phyloP scores from a whole-genome alignment of 2,329 filamentous ascomycete genomes.

The Fonsecaea erecta region DNA sequence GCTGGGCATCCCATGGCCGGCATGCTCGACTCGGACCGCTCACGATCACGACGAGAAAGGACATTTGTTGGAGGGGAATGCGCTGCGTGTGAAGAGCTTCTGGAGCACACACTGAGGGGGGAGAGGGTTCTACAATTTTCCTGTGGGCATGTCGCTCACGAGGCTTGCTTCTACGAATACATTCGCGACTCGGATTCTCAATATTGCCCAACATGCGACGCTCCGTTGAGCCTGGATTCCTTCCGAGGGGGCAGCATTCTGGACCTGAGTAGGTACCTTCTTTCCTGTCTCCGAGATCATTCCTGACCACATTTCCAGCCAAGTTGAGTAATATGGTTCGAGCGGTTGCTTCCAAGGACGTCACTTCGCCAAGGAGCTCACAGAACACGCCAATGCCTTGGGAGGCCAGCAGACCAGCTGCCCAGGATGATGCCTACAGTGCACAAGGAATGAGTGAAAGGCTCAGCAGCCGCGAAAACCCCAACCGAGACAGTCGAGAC shows the following conservation, averaged over 20 bases:
- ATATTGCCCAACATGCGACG: slow-evolving; percentile 91
- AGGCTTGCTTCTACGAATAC: slow-evolving; percentile 98
- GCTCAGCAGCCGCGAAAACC: slow-evolving; percentile 38
- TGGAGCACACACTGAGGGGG: slow-evolving; percentile 92
- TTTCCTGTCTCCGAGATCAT: slow-evolving; percentile 16
- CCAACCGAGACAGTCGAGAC: slow-evolving; percentile 49
- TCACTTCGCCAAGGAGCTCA: slow-evolving; percentile 54
- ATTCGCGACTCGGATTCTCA: slow-evolving; percentile 94
- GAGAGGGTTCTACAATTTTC: slow-evolving; percentile 95
- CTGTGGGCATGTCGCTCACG: slow-evolving; percentile 95
- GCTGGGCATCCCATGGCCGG: slow-evolving; percentile 57
- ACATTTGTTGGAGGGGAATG: slow-evolving; percentile 96
- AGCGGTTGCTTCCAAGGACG: slow-evolving; percentile 73
- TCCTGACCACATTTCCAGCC: slow-evolving; percentile 59
- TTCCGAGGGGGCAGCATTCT: slow-evolving; percentile 91
- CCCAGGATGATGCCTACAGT: slow-evolving; percentile 40
- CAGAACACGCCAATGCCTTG: slow-evolving; percentile 68
- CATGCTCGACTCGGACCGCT: slow-evolving; percentile 75
- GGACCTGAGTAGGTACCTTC: slow-evolving; percentile 72
- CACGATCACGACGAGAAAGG: slow-evolving; percentile 80
- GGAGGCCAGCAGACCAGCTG: slow-evolving; percentile 44
- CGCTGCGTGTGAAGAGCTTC: slow-evolving; percentile 92
- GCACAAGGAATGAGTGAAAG: slow-evolving; percentile 22
- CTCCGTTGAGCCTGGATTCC: slow-evolving; percentile 87
- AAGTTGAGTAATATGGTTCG: slow-evolving; percentile 94